phyloP scores from a whole-genome alignment of 768 basidiomycete genomes.

The Mycena chlorophos region DNA sequence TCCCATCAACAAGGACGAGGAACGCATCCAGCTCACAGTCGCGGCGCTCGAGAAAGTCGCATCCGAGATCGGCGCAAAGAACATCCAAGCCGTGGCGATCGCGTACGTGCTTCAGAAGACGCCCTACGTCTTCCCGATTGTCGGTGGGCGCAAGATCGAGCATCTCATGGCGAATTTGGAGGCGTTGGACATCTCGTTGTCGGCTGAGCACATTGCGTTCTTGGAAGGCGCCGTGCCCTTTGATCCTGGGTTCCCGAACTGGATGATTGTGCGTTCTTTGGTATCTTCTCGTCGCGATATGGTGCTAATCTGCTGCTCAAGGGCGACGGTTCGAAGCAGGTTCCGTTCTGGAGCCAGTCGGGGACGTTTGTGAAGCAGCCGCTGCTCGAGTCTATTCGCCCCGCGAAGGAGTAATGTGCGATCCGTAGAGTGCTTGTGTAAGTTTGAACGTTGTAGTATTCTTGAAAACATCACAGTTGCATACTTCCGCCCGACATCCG shows the following conservation, averaged over 20 bases:
- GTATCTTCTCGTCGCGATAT: background rate
- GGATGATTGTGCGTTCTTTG: conserved; percentile 32
- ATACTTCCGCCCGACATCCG: too few relatives aligned
- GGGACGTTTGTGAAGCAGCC: background rate
- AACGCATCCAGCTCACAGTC: conserved; percentile 35
- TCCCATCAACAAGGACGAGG: conserved; percentile 25
- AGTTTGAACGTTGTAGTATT: too few relatives aligned
- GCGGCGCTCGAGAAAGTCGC: conserved; percentile 39
- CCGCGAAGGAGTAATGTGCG: conserved; percentile 5
- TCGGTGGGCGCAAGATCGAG: conserved; percentile 53
- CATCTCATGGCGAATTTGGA: conserved; percentile 52
- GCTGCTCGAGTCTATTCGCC: conserved; percentile 25
- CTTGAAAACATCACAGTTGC: too few relatives aligned
- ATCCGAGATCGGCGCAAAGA: conserved; percentile 33
- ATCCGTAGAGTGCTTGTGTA: too few relatives aligned
- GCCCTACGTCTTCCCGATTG: too few relatives aligned
- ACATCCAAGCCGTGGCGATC: conserved; percentile 40
- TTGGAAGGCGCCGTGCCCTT: conserved; percentile 45
- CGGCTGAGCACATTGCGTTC: conserved; percentile 44
- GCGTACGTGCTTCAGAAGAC: conserved; percentile 56
- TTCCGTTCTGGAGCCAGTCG: background rate
- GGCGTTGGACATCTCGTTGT: conserved; percentile 47
- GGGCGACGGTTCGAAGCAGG: background rate
- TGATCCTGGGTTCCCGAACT: conserved; percentile 46
- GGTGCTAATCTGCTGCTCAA: too few relatives aligned